A percentile compares a stretch with the other conserved stretches of the same genome.
Conservation (phyloP, 768 basidiomycete species). For the Termitomyces sp. region DNA sequence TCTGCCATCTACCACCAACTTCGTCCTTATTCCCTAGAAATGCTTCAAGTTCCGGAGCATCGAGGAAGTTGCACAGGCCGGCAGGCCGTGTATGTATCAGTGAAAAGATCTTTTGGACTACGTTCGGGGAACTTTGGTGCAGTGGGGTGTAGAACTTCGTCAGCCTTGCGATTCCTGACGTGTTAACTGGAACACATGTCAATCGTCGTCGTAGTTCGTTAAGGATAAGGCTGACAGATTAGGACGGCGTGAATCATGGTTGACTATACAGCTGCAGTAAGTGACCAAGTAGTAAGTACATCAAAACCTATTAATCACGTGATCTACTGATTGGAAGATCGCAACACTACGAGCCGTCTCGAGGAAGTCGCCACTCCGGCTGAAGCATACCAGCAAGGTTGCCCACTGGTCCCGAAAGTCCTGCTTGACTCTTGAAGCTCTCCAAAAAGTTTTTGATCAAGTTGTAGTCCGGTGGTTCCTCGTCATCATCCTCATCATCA, state of each 20-base stretch:
- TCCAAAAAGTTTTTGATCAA: constrained; percentile 96
- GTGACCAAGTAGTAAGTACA: too few relatives aligned
- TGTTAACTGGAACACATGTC: constrained; percentile 64
- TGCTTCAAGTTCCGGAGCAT: constrained; percentile 81
- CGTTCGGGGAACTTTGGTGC: constrained; percentile 56
- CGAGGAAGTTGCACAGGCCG: constrained; percentile 92
- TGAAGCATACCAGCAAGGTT: constrained; percentile 83
- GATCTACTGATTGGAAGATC: constrained; percentile 24
- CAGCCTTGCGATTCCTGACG: constrained; percentile 78
- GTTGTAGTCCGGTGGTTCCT: constrained; percentile 71
- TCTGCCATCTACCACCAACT: constrained; percentile 64
- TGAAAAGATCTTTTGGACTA: constrained; percentile 87
- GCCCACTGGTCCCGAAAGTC: constrained; percentile 86
- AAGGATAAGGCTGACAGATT: constrained; percentile 53
- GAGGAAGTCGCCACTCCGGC: constrained; percentile 67
- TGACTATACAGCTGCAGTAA: constrained; percentile 8
- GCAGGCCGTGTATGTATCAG: constrained; percentile 78
- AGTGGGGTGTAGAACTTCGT: constrained; percentile 88
- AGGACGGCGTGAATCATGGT: constrained; percentile 81
- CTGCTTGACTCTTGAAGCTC: constrained; percentile 90
- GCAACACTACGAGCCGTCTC: constrained; percentile 44
- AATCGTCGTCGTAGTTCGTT: not conserved
- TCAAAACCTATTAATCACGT: not conserved
- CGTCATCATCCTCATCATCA: constrained; percentile 37
- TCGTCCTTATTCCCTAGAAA: constrained; percentile 55